Conservation (phyloP, 306 rosid genomes). For the Myrica gale region DNA sequence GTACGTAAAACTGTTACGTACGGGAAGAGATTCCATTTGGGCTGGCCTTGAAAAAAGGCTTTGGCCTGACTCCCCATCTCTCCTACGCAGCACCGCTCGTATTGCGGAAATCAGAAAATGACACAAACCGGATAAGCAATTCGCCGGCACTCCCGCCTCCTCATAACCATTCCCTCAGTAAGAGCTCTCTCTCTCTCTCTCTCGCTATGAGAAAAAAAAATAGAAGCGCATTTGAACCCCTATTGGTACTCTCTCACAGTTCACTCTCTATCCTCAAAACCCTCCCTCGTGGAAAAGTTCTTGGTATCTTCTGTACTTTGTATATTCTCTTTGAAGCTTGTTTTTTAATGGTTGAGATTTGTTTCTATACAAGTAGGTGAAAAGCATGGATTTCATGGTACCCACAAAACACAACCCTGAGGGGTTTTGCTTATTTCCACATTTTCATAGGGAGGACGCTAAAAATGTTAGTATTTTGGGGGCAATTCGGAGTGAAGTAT, state of each 20-base stretch:
- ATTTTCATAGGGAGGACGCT: slow-evolving; percentile 16
- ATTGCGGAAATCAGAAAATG: slow-evolving; percentile 4
- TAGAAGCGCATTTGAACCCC: not conserved
- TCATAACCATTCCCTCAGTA: slow-evolving; percentile 14
- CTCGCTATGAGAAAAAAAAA: not conserved
- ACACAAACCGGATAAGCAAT: slow-evolving; percentile 31
- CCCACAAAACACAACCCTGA: slow-evolving; percentile 38
- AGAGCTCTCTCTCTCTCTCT: slow-evolving; percentile 3
- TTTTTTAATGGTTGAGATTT: slow-evolving; percentile 16
- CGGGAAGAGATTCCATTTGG: too few relatives aligned
- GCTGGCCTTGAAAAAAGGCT: not conserved
- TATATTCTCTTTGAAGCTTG: slow-evolving; percentile 2
- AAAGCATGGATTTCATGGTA: slow-evolving; percentile 42
- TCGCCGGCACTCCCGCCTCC: slow-evolving; percentile 20
- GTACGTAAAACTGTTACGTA: too few relatives aligned
- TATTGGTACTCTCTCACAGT: not conserved
- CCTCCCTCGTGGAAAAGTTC: not conserved
- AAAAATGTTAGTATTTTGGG: slow-evolving; percentile 25
- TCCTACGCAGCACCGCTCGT: not conserved
- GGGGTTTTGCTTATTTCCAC: slow-evolving; percentile 52
- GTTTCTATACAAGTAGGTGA: slow-evolving; percentile 18
- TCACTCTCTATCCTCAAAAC: not conserved
- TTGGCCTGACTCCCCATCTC: not conserved
- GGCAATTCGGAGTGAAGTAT: slow-evolving; percentile 25
- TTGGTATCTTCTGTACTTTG: not conserved